Evolutionary conservation across 768 basidiomycete species (phyloP).

Genomic region (Xerocomus spinulosus): DNA sequence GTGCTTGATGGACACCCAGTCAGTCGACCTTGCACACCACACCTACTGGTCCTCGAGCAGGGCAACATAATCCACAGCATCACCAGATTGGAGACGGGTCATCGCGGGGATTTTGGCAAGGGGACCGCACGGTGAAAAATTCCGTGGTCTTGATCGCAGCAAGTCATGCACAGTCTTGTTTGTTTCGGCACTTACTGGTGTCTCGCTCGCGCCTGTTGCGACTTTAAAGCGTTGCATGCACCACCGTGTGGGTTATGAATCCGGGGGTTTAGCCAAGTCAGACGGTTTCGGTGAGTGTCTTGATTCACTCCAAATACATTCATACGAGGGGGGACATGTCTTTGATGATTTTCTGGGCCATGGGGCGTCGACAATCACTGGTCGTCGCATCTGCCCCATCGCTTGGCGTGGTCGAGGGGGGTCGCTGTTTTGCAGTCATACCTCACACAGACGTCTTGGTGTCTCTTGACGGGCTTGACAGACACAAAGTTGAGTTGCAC

Average conservation of each 20-base stretch:
- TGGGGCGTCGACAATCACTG: too few species aligned
- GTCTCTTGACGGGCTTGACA: conserved; percentile 19
- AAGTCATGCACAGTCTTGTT: conserved; percentile 16
- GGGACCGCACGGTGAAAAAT: conserved; percentile 27
- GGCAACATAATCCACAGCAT: too few species aligned
- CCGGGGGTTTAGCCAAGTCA: conserved; percentile 11
- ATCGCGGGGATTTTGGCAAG: conserved; percentile 10
- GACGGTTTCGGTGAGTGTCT: conserved; percentile 28
- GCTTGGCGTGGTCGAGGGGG: conserved; percentile 3
- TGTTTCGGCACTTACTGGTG: conserved; percentile 24
- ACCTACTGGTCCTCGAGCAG: too few species aligned
- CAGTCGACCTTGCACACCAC: too few species aligned
- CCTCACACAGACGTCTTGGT: conserved; percentile 29
- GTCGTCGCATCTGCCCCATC: conserved; percentile 3
- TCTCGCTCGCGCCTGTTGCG: too few species aligned
- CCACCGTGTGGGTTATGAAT: conserved; percentile 2
- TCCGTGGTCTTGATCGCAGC: conserved; percentile 19
- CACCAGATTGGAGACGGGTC: not conserved
- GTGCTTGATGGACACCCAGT: too few species aligned
- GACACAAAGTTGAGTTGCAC: conserved; percentile 29
- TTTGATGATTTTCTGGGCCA: conserved; percentile 2
- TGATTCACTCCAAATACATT: conserved; percentile 26
- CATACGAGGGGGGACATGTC: conserved; percentile 23
- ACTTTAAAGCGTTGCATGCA: conserved; percentile 13
- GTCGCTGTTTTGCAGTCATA: conserved; percentile 18